Base-by-base conservation (phyloP, 2,329 filamentous ascomycete genomes). In the Boeremia exigua region DNA sequence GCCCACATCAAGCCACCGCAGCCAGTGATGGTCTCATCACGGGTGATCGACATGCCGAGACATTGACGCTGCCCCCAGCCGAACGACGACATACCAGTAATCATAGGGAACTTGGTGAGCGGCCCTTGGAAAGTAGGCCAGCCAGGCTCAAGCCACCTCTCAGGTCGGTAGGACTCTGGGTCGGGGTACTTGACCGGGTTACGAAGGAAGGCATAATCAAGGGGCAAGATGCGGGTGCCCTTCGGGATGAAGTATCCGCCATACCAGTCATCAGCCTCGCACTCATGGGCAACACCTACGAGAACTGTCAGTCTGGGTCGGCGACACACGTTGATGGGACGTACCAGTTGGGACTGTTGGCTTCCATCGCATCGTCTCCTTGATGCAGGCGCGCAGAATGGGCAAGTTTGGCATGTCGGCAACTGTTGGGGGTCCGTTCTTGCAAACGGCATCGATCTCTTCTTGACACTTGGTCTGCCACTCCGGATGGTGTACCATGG, bases 101-200 rank as follows among this genome's bases (percentile, higher is more conserved):
- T 82, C 70, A 83, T 86, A 14, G 87, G 86, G 65, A 84, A 88
- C 52, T 81, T 80, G 2, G 81, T 81, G n/a, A 88, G 79, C 0
- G 86, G 86, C 65, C 84, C 85, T 65, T 87, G 83, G 75, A 83
- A 88, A 0, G 86, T 87, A 0, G 86, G 86, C 80, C 82, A 89
- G 17, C 75, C 77, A n/a, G 82, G 73, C 61, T 87, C 82, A 10
- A 89, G 79, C 78, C 84, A 89, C 34, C 86, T 81, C 62, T 87
- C 85, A 0, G 87, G 86, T 27, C 79, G 82, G 74, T 81, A 89
- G 61, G 75, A 80, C 43, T 89, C 85, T n/a, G 85, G 83, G 63
- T 88, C 83, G 1, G 85, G 85, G 65, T 89, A 89, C 51, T 80
- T 82, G 32, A 74, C 74, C 1, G 81, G 79, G 58, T 88, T 84